Percentiles rank a stretch among this genome's conserved stretches.
These are phyloP conservation scores for Trichoderma sp. DNA, from an alignment of 2,329 filamentous ascomycete species.

Conservation along the genomic window DNA sequence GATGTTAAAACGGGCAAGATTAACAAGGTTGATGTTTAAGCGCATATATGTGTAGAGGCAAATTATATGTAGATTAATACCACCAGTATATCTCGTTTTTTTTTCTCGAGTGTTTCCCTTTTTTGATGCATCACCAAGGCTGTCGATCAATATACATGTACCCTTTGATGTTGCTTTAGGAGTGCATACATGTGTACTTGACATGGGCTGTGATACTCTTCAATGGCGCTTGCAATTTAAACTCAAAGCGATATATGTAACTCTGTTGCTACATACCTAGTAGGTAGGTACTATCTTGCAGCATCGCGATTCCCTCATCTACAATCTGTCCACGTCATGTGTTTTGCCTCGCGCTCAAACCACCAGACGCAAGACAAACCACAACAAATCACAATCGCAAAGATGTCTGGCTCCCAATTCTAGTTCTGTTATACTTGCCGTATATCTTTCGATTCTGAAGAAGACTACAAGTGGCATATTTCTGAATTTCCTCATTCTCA, in stretches of 20 bases:
- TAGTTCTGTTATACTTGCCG: constrained; percentile 7
- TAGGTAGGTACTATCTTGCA: too few relatives aligned
- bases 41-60: neutral
- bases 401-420: neutral
- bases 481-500: constrained; percentile 2
- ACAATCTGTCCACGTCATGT: neutral
- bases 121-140: neutral
- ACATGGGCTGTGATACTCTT: neutral
- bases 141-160: neutral
- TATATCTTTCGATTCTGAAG: neutral
- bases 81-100: neutral
- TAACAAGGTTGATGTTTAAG: constrained; percentile 26
- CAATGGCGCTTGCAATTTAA: neutral
- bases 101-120: neutral
- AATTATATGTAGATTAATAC: neutral
- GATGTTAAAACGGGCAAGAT: constrained; percentile 69
- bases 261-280: neutral
- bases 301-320: neutral
- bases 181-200: neutral
- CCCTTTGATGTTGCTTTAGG: neutral
- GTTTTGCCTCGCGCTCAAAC: neutral
- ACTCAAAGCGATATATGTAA: neutral
- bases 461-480: constrained; percentile 14
- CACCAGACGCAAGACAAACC: neutral
- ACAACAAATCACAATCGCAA: neutral